Evolutionary conservation across 257 asterid species (phyloP).

Genomic region (Petunia axillaris): DNA sequence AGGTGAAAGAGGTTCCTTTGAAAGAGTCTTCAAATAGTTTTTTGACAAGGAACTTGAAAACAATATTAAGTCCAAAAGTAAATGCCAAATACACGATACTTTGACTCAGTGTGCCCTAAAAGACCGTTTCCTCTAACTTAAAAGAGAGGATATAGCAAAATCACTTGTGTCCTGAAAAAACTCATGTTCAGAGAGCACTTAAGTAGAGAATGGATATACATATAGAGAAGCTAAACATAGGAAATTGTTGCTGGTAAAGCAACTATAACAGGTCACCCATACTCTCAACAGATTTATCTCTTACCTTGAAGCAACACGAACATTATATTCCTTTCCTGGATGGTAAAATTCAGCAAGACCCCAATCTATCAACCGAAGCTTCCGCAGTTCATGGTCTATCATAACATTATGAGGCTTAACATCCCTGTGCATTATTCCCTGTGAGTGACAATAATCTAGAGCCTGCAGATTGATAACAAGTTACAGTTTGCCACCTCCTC

Average conservation of each 20-base stretch:
- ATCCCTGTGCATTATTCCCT: conserved; percentile 60
- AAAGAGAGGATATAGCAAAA: not conserved
- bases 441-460: conserved; percentile 54
- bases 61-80: not conserved
- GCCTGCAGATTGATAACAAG: conserved; percentile 42
- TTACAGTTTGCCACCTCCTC: not conserved
- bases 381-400: conserved; percentile 57
- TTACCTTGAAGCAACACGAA: conserved; percentile 58
- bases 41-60: not conserved
- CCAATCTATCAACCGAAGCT: conserved; percentile 57
- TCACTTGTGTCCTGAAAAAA: conserved; percentile 19
- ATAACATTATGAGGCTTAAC: conserved; percentile 56
- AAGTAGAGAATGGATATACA: not conserved
- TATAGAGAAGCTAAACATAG: not conserved
- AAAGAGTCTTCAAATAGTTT: not conserved
- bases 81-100: not conserved
- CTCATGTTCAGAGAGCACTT: not conserved
- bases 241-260: conserved; percentile 15
- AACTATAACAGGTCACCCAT: not conserved
- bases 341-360: conserved; percentile 61
- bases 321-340: conserved; percentile 52
- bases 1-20: not conserved
- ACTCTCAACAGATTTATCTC: not conserved
- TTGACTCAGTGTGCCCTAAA: not conserved
- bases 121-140: not conserved